Base-by-base conservation (phyloP, 148 eudicot species). In the Camellia japonica region DNA sequence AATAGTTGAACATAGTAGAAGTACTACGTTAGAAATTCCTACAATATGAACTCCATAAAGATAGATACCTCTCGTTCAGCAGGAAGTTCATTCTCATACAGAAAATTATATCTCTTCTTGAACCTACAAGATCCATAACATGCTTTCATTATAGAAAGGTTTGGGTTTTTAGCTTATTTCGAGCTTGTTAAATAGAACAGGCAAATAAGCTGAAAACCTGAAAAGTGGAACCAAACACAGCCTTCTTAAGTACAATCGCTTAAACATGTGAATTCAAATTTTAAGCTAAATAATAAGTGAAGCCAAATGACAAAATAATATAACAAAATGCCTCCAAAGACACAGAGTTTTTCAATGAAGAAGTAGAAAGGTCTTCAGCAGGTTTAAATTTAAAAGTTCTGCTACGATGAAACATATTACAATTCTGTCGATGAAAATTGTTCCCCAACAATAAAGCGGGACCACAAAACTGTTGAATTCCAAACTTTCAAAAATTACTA, bases 81-180 rank as follows among this genome's bases (percentile, higher is more conserved):
- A 71, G 99, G 97, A 83, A 96, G 93, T 19, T 81, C 79, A 52
- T 89, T 86, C 73, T 89, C 87, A 68, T 90, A 93, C 54, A 92
- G 59, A 83, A 96, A 96, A 69, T 85, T 83, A 79, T 90, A 95
- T 89, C 93, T 90, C 89, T 89, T 95, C 90, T 89, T 90, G 90
- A 93, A 93, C 89, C 98, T 95, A 78, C 85, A 89, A 80, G 51
- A 62, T 55, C 52, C 5, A 67, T 16, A 65, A 65, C 51, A 74
- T 56, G 6, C 8, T 14, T 71, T n/a, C 14, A 62, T 49, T 7
- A 65, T 41, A 30, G 38, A 30, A 30, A 30, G 38, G 38, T 30
- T 30, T 30, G 38, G 38, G 38, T 30, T 30, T 30, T 30, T 30
- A 30, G 38, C 38, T 30, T 30, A 30, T 30, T 30, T 30, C 1